Evolutionary conservation across 2,329 filamentous ascomycete species (phyloP).

Genomic region (Seiridium unicorne): DNA sequence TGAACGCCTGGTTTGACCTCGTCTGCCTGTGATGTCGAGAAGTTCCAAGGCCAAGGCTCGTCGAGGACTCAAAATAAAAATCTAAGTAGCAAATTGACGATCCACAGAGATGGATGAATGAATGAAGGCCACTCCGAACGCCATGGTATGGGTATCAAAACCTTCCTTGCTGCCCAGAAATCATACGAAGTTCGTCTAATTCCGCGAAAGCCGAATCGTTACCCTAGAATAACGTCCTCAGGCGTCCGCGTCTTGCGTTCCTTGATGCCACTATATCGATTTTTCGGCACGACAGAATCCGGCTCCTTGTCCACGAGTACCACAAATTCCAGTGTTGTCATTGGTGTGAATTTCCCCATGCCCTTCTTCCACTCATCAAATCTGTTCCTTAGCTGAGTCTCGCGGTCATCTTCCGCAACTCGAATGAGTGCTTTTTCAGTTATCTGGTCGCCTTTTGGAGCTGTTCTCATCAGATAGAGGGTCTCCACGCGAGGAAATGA

Average conservation of each 20-base stretch:
- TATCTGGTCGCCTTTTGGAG: slow-evolving; percentile 19
- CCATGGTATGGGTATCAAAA: too few species aligned
- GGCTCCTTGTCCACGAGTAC: slow-evolving; percentile 19
- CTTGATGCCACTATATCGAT: slow-evolving; percentile 19
- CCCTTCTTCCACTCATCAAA: slow-evolving; percentile 30
- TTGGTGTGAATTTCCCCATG: slow-evolving; percentile 12
- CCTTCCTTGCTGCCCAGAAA: too few species aligned
- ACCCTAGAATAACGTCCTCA: slow-evolving; percentile 28
- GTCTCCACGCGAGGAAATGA: slow-evolving; percentile 28
- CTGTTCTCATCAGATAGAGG: slow-evolving; percentile 25
- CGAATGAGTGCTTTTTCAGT: slow-evolving; percentile 26
- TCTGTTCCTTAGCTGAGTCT: slow-evolving; percentile 16
- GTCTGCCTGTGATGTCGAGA: too few species aligned
- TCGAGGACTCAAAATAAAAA: too few species aligned
- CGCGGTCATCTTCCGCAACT: slow-evolving; percentile 17
- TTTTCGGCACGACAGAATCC: slow-evolving; percentile 2
- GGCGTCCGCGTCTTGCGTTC: slow-evolving; percentile 21
- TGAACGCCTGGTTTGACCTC: too few species aligned
- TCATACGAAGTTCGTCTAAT: too few species aligned
- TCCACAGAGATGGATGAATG: too few species aligned
- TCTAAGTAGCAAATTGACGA: too few species aligned
- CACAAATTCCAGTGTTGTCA: slow-evolving; percentile 25
- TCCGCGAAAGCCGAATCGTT: neutral
- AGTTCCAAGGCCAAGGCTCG: too few species aligned
- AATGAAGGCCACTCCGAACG: too few species aligned